A percentile compares a stretch with the other conserved stretches of the same genome.
Evolutionary conservation across 2,329 filamentous ascomycete genomes (phyloP).

Genomic region (Rhinocladiella similis): DNA sequence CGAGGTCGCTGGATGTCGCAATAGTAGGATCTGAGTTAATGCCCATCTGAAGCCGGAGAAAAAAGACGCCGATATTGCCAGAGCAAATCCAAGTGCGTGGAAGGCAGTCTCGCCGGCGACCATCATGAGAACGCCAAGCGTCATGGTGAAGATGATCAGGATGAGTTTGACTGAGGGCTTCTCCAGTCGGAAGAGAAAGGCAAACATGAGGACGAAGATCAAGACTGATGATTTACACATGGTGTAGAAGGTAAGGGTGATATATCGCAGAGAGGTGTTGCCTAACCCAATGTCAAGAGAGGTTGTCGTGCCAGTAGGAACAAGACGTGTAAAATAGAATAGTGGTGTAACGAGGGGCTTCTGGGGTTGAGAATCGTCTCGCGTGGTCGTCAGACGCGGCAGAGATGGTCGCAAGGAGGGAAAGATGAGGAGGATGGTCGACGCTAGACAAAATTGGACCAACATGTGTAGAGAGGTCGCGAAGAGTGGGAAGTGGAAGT

Average conservation of each 20-base stretch:
- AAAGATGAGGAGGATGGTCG: constrained; percentile 75
- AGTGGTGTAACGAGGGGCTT: constrained; percentile 76
- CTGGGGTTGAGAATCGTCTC: constrained; percentile 27
- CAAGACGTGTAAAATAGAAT: constrained; percentile 90
- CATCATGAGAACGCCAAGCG: constrained; percentile 93
- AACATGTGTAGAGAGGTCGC: constrained; percentile 95
- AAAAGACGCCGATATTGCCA: constrained; percentile 91
- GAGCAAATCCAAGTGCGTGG: constrained; percentile 78
- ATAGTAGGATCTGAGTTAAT: constrained; percentile 93
- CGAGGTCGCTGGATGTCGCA: constrained; percentile 89
- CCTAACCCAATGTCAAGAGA: constrained; percentile 94
- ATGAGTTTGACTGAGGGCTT: constrained; percentile 82
- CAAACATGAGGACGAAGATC: constrained; percentile 92
- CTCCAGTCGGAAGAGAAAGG: constrained; percentile 90
- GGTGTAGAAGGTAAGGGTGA: constrained; percentile 95
- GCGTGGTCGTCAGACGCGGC: constrained; percentile 30
- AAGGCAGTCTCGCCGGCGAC: constrained; percentile 94
- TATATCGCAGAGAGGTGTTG: constrained; percentile 94
- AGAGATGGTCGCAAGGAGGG: constrained; percentile 74
- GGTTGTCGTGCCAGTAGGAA: constrained; percentile 87
- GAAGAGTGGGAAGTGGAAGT: constrained; percentile 94
- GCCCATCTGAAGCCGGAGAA: constrained; percentile 97
- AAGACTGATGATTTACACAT: constrained; percentile 99
- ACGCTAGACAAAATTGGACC: constrained; percentile 83
- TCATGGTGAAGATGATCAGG: constrained; percentile 88